A percentile compares a stretch with the other conserved stretches of the same genome.
These are phyloP conservation scores for Volvox africanus DNA, from an alignment of 139 green algal genomes.

Conservation along the genomic window DNA sequence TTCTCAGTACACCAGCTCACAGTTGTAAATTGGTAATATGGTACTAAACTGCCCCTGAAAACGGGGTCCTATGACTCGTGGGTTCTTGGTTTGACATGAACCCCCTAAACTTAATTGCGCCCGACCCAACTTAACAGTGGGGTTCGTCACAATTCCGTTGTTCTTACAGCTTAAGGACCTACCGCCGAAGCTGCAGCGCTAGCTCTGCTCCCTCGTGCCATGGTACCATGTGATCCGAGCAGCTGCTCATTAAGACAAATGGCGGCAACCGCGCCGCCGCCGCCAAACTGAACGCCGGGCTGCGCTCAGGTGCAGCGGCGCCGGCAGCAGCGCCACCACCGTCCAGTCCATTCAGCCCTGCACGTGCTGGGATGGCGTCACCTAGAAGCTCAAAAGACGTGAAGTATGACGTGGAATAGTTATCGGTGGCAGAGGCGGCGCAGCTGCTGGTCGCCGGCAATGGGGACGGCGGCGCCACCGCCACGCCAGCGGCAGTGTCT, in stretches of 20 bases:
- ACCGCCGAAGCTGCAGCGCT: background rate
- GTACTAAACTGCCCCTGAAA: no score
- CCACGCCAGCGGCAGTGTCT: background rate
- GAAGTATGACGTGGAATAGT: conserved; percentile 19
- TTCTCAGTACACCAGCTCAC: no score
- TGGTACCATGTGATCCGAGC: conserved; percentile 58
- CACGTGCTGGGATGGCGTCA: conserved; percentile 64
- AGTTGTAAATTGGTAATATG: no score
- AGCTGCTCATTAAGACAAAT: conserved; percentile 51
- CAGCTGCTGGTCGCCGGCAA: background rate
- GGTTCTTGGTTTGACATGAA: no score
- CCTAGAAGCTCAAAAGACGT: conserved; percentile 52
- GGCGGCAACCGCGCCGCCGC: conserved; percentile 43
- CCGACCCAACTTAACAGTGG: no score
- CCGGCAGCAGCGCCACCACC: background rate
- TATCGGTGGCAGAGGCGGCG: no score
- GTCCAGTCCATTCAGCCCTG: conserved; percentile 52
- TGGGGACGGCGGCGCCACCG: no score
- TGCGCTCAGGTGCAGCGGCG: background rate
- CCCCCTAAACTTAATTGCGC: no score
- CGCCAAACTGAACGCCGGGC: background rate
- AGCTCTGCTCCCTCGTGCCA: conserved; percentile 63
- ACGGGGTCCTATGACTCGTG: no score
- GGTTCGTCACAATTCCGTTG: no score
- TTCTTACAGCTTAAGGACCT: no score